Evolutionary conservation across 1,139 yeast genomes (phyloP).

Genomic region (Yamadazyma buinensis): DNA sequence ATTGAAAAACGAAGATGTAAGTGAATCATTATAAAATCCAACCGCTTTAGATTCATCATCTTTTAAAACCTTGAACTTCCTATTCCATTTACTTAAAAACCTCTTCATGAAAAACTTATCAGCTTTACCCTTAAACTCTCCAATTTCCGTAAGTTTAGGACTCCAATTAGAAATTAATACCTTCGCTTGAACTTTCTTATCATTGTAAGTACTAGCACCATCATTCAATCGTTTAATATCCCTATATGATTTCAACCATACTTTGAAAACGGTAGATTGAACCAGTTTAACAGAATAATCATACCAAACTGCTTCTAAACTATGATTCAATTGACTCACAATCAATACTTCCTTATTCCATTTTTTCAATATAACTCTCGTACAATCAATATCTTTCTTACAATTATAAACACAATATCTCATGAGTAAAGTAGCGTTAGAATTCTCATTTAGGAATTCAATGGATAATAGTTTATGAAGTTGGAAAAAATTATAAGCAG

Average conservation of each 20-base stretch:
- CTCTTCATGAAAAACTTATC: neutral
- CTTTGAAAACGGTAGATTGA: conserved; percentile 2
- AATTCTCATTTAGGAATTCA: conserved; percentile 2
- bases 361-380: conserved; percentile 8
- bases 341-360: conserved; percentile 17
- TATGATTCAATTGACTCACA: conserved; percentile 9
- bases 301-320: conserved; percentile 10
- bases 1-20: neutral
- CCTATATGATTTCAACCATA: conserved; percentile 8
- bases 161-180: conserved; percentile 10
- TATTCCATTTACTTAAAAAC: conserved; percentile 7
- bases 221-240: conserved; percentile 3
- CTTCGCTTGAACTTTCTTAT: conserved; percentile 9
- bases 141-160: conserved; percentile 2
- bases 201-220: conserved; percentile 11
- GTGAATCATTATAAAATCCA: neutral
- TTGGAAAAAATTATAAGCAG: conserved; percentile 20
- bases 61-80: neutral
- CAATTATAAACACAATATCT: conserved; percentile 20
- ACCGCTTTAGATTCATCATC: neutral
- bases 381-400: conserved; percentile 3
- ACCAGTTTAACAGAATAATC: conserved; percentile 1
- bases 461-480: conserved; percentile 19
- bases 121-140: conserved; percentile 1
- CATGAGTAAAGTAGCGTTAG: conserved; percentile 25